Evolutionary conservation across 2,329 filamentous ascomycete species (phyloP), one percentile per base, ranked within the genome.

Genomic region (Mycosphaerella sp.): DNA sequence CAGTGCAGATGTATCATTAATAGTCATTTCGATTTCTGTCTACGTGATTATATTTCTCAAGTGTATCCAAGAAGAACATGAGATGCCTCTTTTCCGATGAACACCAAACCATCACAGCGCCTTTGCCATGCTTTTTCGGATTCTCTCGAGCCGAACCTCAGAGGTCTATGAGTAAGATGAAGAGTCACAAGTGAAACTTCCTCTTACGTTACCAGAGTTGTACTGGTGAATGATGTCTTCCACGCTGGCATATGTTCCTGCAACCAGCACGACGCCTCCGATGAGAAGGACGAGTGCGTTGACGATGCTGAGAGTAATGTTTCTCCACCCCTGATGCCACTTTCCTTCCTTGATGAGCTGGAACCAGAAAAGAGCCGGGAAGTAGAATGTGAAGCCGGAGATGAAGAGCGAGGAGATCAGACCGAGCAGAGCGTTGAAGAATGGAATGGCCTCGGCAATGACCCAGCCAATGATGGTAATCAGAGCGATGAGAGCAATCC

Each of bases 401-500:
- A 79, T 81, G 61, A 87, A 87, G 1, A 86, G 68, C 1, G 80
- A 60, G n/a, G 63, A 70, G 56, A 87, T 82, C 44, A 88, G 69
- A 5, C 81, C 80, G n/a, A 89, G 72, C 7, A 89, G 71, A 46
- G 80, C 77, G 65, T 81, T 82, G 72, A 89, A 89, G 55, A 84
- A 79, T 1, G 86, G 86, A 10, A 89, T 85, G 0, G 82, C 80
- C 64, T 86, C 79, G 6, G 86, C 83, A 54, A 89, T 84, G 52
- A 88, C 69, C 75, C 81, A 86, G 10, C 81, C 80, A 9, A 86
- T 59, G 16, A 81, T 57, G 77, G 84, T 87, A 25, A 82, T 69
- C 16, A 62, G 65, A 0, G 75, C 66, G 1, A 80, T 78, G 35
- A 88, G 77, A 6, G 59, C 73, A 12, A 82, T 62, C 86, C 85